These are phyloP conservation scores for Sporobolus alterniflorus DNA, from an alignment of 202 grass and related monocot genomes.

Conservation along the genomic window DNA sequence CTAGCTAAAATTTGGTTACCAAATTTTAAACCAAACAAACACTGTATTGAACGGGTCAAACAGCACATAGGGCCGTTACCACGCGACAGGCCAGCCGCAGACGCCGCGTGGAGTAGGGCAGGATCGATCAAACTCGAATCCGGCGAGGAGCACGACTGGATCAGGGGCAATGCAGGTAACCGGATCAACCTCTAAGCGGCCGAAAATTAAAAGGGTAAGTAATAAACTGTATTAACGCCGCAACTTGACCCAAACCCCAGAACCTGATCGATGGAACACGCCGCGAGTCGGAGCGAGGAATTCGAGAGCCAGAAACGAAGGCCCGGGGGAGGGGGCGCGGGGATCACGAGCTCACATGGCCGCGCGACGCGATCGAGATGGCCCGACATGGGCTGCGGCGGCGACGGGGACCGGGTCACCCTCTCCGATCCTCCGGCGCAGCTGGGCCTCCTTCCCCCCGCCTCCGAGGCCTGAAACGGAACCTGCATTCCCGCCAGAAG, in stretches of 20 bases:
- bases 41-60: conserved; percentile 19
- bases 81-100: neutral
- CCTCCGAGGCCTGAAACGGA: conserved; percentile 50
- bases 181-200: neutral
- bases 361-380: conserved; percentile 83
- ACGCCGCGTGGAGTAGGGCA: neutral
- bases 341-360: conserved; percentile 58
- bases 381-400: conserved; percentile 66
- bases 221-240: neutral
- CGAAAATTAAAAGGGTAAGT: neutral
- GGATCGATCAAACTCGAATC: neutral
- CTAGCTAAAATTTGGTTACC: too few relatives aligned
- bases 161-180: neutral
- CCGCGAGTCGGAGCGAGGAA: too few relatives aligned
- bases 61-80: neutral
- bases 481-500: conserved; percentile 76
- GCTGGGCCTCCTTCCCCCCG: neutral
- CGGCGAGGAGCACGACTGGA: neutral
- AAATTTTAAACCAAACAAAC: neutral
- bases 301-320: too few relatives aligned
- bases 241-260: too few relatives aligned
- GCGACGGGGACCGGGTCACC: conserved; percentile 13
- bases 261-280: too few relatives aligned
- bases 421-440: neutral
- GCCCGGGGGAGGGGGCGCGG: too few relatives aligned